Base-by-base conservation (phyloP, 1,284 basidiomycete species). In the Trichosporon ovoides region DNA sequence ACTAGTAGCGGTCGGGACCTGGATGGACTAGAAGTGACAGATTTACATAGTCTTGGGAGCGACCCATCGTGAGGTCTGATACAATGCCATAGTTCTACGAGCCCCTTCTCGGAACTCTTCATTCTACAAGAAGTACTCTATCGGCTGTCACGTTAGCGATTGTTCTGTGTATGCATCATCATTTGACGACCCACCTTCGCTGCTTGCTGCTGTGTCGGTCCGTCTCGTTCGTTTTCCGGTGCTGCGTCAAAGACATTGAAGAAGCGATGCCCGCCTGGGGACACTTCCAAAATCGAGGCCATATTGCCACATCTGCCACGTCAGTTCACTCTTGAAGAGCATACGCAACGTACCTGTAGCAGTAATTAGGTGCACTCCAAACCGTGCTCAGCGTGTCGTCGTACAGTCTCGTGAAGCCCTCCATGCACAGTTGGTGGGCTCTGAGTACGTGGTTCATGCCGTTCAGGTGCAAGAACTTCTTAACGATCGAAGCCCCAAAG, bases 381-480 rank as follows among this genome's bases (percentile, higher is more conserved):
- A 99, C 96, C 0, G 96, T 99, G 24, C 91, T 93, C 49, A 99
- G 84, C 67, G 91, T 87, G 68, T 93, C 89, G 75, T 95, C 91
- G 77, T 97, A 98, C 35, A 98, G 81, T 4, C 94, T 92, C 22
- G 88, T 86, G 77, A 91, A 98, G 2, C 96, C 96, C 78, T 98
- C 96, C 96, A 98, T 98, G 78, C 96, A 98, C 6, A 99, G 84
- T 73, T 99, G 96, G 77, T 99, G 96, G 16, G 96, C 96, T 28
- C 96, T 88, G 14, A 98, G 83, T 67, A 99, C 97, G 73, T 98
- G 95, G 37, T 88, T 87, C 93, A 99, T 97, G 64, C 87, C 84
- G 79, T 99, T 99, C 55, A 89, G 86, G 68, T 87, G 86, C 56
- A 93, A 83, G 76, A 99, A 99, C 75, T 98, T 98, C 79, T 92